phyloP scores from a whole-genome alignment of 805 yeast species.

The Saccharomycopsis sp. region DNA sequence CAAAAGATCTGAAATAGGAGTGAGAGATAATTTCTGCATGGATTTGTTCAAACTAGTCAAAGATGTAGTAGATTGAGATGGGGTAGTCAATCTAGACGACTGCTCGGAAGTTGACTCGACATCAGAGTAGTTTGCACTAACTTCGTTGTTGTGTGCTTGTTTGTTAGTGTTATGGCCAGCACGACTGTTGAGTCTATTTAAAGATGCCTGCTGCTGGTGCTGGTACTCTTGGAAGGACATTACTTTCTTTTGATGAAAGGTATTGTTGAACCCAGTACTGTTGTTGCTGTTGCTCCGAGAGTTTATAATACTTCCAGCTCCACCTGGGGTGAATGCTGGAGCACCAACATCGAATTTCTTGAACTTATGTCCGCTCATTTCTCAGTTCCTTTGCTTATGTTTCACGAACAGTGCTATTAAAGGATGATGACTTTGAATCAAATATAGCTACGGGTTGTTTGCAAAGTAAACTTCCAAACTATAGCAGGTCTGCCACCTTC shows the following conservation, averaged over 20 bases:
- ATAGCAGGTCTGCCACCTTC: background rate
- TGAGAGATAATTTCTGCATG: slow-evolving; percentile 51
- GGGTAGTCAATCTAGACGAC: slow-evolving; percentile 22
- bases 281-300: background rate
- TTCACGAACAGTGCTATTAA: too few species aligned
- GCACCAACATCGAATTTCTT: background rate
- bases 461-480: background rate
- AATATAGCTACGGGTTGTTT: background rate
- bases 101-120: slow-evolving; percentile 11
- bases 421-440: too few species aligned
- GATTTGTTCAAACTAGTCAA: slow-evolving; percentile 67
- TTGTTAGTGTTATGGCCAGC: background rate
- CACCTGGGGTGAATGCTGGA: background rate
- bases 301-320: background rate
- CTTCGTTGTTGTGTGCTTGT: background rate
- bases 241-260: slow-evolving; percentile 16
- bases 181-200: background rate
- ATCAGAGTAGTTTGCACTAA: slow-evolving; percentile 4
- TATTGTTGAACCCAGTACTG: slow-evolving; percentile 11
- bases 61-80: slow-evolving; percentile 61
- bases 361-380: background rate
- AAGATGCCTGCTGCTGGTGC: slow-evolving; percentile 3
- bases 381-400: too few species aligned
- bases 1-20: slow-evolving; percentile 62
- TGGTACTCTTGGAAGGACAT: slow-evolving; percentile 20